Evolutionary conservation across 352 stramenopile species (phyloP), one percentile per base, ranked within the genome.

Genomic region (Pythium biforme): DNA sequence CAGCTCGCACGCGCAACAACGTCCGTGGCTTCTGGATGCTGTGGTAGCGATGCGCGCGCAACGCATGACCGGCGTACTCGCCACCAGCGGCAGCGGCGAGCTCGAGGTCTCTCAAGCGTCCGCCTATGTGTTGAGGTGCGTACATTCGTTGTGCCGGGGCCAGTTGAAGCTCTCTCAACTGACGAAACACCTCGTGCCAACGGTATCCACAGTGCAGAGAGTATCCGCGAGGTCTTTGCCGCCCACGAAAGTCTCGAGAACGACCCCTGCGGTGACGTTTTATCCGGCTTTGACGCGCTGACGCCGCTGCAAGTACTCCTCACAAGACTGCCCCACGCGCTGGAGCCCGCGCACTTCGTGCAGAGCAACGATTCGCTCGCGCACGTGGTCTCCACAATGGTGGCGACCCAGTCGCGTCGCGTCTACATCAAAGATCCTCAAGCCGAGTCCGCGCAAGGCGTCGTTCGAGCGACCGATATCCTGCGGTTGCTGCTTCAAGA

Each of bases 401-500:
- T 79, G 4, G 46, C 73, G 33, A 68, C 70, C 11, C 66, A 52
- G 11, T 60, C 61, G 10, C 72, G 61, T 3, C 76, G 76, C 11
- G 64, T 83, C 17, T 62, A 76, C 25, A 79, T 59, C 33, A 14
- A 47, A 31, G 29, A 48, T 37, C 27, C 40, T 51, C 10, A 26
- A 3, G 25, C 15, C 50, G 55, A n/a, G 41, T 48, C 37, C 62
- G 74, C 40, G 47, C 59, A 37, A 3, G 77, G 79, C 0, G 68
- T 72, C 15, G 55, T 91, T 7, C 79, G 79, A 4, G 76, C 79
- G 27, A 74, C 69, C 5, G 79, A 89, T 39, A 63, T 91, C 1
- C 46, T 91, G 2, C 31, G 74, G 22, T 49, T 90, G 47, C 69
- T 90, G 19, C 63, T 90, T 37, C 71, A 70, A 23, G 72, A 81